phyloP scores from a whole-genome alignment of 2,329 filamentous ascomycete genomes.

The Aspergillus pseudoglaucus region DNA sequence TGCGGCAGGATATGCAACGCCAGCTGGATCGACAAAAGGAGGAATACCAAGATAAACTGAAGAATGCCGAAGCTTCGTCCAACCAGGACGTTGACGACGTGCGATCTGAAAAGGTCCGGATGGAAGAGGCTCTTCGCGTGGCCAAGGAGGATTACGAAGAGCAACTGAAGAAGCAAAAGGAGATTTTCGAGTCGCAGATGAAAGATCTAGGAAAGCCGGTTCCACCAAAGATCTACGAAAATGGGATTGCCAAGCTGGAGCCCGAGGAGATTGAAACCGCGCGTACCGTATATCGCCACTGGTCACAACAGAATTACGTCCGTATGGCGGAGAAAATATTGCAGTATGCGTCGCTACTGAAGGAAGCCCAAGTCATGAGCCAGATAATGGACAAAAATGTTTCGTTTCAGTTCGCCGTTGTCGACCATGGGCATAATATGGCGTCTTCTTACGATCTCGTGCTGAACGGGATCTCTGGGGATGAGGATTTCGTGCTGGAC shows the following conservation, averaged over 20 bases:
- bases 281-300: slow-evolving; percentile 61
- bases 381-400: slow-evolving; percentile 90
- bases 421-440: slow-evolving; percentile 79
- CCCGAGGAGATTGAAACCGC: slow-evolving; percentile 67
- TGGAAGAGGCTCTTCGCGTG: slow-evolving; percentile 72
- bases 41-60: slow-evolving; percentile 71
- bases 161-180: slow-evolving; percentile 75
- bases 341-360: slow-evolving; percentile 78
- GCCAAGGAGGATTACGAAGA: slow-evolving; percentile 85
- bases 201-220: slow-evolving; percentile 61
- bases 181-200: slow-evolving; percentile 76
- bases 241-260: slow-evolving; percentile 50
- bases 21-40: slow-evolving; percentile 80
- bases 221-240: slow-evolving; percentile 42
- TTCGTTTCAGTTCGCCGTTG: slow-evolving; percentile 88
- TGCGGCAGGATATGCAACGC: slow-evolving; percentile 74
- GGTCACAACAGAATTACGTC: slow-evolving; percentile 80
- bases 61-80: slow-evolving; percentile 62
- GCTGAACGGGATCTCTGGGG: slow-evolving; percentile 77
- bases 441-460: slow-evolving; percentile 97
- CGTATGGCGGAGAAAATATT: slow-evolving; percentile 89
- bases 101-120: slow-evolving; percentile 70
- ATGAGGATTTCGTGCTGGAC: slow-evolving; percentile 78
- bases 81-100: slow-evolving; percentile 76
- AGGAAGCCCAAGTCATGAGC: slow-evolving; percentile 97